A percentile compares a stretch with the other conserved stretches of the same genome.
Conservation (phyloP, 106 monocot genomes). For the Xerophyta viscosa region DNA sequence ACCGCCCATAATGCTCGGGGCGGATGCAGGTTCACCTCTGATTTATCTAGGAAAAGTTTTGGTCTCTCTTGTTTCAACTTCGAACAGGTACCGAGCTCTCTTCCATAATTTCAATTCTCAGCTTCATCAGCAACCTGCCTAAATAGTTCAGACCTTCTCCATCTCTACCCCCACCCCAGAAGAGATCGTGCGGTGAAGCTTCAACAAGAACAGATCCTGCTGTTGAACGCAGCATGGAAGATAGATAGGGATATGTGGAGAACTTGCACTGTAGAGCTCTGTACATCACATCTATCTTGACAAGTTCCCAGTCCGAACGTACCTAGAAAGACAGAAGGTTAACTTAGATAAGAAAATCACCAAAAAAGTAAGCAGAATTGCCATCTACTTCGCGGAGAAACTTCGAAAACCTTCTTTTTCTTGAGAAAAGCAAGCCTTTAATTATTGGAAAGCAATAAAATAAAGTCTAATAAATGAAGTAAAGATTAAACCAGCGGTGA, state of each 20-base stretch:
- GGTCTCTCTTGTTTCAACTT: background rate
- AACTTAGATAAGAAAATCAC: too few species aligned
- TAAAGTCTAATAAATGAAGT: too few species aligned
- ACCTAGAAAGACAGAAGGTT: conserved; percentile 32
- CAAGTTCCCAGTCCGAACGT: conserved; percentile 63
- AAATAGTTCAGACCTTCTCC: conserved; percentile 96
- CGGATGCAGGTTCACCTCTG: too few species aligned
- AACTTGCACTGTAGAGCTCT: conserved; percentile 81
- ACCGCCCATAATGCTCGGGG: too few species aligned
- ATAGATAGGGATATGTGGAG: conserved; percentile 48
- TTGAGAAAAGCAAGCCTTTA: too few species aligned
- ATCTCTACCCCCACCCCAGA: conserved; percentile 95
- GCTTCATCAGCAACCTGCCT: conserved; percentile 83
- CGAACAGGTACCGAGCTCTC: conserved; percentile 4
- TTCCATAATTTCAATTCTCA: conserved; percentile 59
- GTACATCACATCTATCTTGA: conserved; percentile 85
- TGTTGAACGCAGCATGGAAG: conserved; percentile 63
- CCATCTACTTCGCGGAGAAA: too few species aligned
- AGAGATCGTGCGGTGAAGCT: conserved; percentile 95
- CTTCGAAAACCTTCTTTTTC: too few species aligned
- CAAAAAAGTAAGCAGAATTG: too few species aligned
- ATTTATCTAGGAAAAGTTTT: too few species aligned
- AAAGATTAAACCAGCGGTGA: too few species aligned
- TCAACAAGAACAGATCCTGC: conserved; percentile 81
- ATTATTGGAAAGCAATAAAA: too few species aligned